Evolutionary conservation across 2,329 filamentous ascomycete genomes (phyloP), one percentile per base, ranked within the genome.

Genomic region (Xylariaceae sp.): DNA sequence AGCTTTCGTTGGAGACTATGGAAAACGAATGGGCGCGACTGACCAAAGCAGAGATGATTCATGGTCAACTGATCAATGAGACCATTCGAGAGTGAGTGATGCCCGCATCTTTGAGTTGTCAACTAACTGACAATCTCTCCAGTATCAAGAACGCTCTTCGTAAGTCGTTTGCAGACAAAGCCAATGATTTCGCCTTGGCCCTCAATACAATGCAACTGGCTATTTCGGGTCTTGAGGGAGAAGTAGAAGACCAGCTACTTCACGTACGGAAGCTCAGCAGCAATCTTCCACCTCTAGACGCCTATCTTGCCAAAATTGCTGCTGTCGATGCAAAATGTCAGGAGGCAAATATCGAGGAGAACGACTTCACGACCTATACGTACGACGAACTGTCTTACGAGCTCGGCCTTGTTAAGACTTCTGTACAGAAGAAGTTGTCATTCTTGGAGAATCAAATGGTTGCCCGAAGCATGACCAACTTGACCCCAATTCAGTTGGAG

Each of bases 371-470:
- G n/a, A 97, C 93, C 7, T 97, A 97, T 76, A 96, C 93, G 8
- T 94, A 97, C 73, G 94, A 99, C 72, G 94, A 99, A 75, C 82
- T 99, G 48, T 86, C 87, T 61, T 99, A 99, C 76, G 94, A 99
- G 76, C 82, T 97, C 60, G 87, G 90, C 13, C 82, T 99, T 35
- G 94, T 97, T 59, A 92, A 92, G 72, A 88, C 89, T 35, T 94
- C 90, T 9, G 93, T 97, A 34, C 88, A 92, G 65, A 99, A 97
- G 80, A 99, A 99, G 76, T 84, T 97, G 58, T 88, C 89, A 49
- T 99, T 99, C 78, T 80, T 99, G 57, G 93, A 99, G 72, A 99
- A 99, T 76, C 94, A 99, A 76, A 95, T 97, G 82, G 94, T 99
- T 13, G 94, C 93, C 30, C 88, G 94, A 63, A 96, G 89, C 77